These are phyloP conservation scores for Elongisporangium anandrum DNA, from an alignment of 352 stramenopile genomes.

Conservation along the genomic window DNA sequence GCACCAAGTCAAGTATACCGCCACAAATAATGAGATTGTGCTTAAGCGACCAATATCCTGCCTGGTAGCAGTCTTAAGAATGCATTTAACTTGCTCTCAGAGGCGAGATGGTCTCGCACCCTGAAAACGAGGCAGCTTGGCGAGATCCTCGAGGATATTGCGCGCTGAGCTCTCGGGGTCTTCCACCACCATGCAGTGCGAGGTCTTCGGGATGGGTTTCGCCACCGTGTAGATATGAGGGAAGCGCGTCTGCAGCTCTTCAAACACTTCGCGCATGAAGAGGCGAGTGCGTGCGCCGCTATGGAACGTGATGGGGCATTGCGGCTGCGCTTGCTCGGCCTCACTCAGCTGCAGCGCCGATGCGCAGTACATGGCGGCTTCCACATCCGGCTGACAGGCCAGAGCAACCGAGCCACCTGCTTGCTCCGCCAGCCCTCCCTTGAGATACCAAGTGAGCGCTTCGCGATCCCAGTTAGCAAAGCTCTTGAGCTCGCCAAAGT, in stretches of 20 bases:
- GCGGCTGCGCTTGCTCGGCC: slow-evolving; percentile 7
- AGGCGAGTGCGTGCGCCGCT: slow-evolving; percentile 23
- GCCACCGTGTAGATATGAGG: slow-evolving; percentile 25
- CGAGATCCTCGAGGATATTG: slow-evolving; percentile 8
- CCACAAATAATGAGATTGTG: too few relatives aligned
- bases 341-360: slow-evolving; percentile 10
- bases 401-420: slow-evolving; percentile 7
- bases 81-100: too few relatives aligned
- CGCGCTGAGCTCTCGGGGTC: slow-evolving; percentile 11
- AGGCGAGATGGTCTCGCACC: background rate
- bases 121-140: slow-evolving; percentile 4
- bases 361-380: slow-evolving; percentile 17
- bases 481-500: slow-evolving; percentile 12
- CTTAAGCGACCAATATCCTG: too few relatives aligned
- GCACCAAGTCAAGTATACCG: too few relatives aligned
- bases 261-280: slow-evolving; percentile 16
- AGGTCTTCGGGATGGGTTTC: slow-evolving; percentile 15
- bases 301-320: slow-evolving; percentile 30
- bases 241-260: slow-evolving; percentile 11
- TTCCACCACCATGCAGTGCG: slow-evolving; percentile 36
- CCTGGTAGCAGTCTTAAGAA: too few relatives aligned
- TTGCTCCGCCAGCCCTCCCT: slow-evolving; percentile 5
- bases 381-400: slow-evolving; percentile 13
- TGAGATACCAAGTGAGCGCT: slow-evolving; percentile 18
- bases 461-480: slow-evolving; percentile 22